Evolutionary conservation across 257 asterid genomes (phyloP).

Genomic region (Plantago elongata): DNA sequence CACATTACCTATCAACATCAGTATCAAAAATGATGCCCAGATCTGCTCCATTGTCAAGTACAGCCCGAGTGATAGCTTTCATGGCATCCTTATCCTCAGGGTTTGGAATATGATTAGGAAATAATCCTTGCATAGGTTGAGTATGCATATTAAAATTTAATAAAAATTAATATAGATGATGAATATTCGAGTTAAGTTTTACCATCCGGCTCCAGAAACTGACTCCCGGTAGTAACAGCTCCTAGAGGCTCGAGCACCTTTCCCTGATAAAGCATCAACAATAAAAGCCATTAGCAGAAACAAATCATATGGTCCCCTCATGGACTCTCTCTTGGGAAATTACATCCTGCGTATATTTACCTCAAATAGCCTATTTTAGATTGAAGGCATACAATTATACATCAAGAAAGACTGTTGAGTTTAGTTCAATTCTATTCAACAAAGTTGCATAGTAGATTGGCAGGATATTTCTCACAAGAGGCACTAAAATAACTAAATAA

Average conservation of each 20-base stretch:
- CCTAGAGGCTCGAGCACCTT: slow-evolving; percentile 97
- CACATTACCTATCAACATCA: slow-evolving; percentile 87
- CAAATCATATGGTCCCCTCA: slow-evolving; percentile 10
- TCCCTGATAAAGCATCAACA: slow-evolving; percentile 51
- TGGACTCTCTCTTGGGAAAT: slow-evolving; percentile 3
- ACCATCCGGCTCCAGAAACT: slow-evolving; percentile 97
- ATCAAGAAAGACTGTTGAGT: too few species aligned
- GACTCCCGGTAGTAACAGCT: slow-evolving; percentile 93
- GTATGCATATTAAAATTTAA: slow-evolving; percentile 12
- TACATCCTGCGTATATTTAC: not conserved
- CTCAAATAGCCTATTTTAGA: too few species aligned
- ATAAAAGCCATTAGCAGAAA: slow-evolving; percentile 18
- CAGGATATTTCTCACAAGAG: not conserved
- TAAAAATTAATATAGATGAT: slow-evolving; percentile 5
- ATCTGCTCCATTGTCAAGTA: slow-evolving; percentile 80
- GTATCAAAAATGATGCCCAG: slow-evolving; percentile 97
- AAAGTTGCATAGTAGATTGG: slow-evolving; percentile 13
- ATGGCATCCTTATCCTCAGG: slow-evolving; percentile 97
- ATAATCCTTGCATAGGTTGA: slow-evolving; percentile 54
- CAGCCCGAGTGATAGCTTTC: slow-evolving; percentile 87
- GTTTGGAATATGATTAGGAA: slow-evolving; percentile 98
- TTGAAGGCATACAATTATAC: too few species aligned
- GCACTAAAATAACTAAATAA: too few species aligned
- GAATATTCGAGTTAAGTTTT: slow-evolving; percentile 26
- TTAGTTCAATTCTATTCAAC: too few species aligned